These are phyloP conservation scores for Fusarium sterilihyphosum DNA, from an alignment of 2,329 filamentous ascomycete species.

Conservation along the genomic window DNA sequence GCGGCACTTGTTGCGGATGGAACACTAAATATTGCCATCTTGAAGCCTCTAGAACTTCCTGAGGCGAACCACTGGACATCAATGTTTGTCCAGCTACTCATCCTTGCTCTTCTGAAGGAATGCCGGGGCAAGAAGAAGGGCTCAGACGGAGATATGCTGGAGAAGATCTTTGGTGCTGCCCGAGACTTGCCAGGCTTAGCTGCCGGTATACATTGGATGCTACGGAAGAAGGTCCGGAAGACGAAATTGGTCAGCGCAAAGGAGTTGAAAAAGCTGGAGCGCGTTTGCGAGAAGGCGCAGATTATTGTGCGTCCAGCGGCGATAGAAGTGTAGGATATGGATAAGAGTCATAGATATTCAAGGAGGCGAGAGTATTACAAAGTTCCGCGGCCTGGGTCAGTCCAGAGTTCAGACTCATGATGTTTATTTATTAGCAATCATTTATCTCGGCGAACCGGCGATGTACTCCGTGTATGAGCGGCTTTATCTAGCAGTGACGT, in stretches of 20 bases:
- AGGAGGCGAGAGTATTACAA: background rate
- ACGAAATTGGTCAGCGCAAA: slow-evolving; percentile 64
- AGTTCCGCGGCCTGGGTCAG: background rate
- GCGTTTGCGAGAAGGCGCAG: slow-evolving; percentile 49
- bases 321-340: slow-evolving; percentile 18
- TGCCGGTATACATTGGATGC: slow-evolving; percentile 80
- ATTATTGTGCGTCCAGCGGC: slow-evolving; percentile 39
- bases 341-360: background rate
- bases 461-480: slow-evolving; percentile 9
- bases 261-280: slow-evolving; percentile 57
- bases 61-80: slow-evolving; percentile 80
- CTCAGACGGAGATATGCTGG: slow-evolving; percentile 65
- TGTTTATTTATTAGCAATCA: background rate
- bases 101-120: slow-evolving; percentile 79
- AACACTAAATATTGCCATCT: slow-evolving; percentile 57
- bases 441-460: slow-evolving; percentile 8
- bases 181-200: slow-evolving; percentile 74
- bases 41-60: slow-evolving; percentile 80
- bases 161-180: slow-evolving; percentile 72
- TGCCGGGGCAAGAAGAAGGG: slow-evolving; percentile 57
- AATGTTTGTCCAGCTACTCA: slow-evolving; percentile 81
- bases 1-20: slow-evolving; percentile 60
- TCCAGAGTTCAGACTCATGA: background rate
- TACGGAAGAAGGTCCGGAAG: slow-evolving; percentile 78
- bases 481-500: slow-evolving; percentile 33